phyloP scores from a whole-genome alignment of 768 basidiomycete species.

The Termitomyces sp. region DNA sequence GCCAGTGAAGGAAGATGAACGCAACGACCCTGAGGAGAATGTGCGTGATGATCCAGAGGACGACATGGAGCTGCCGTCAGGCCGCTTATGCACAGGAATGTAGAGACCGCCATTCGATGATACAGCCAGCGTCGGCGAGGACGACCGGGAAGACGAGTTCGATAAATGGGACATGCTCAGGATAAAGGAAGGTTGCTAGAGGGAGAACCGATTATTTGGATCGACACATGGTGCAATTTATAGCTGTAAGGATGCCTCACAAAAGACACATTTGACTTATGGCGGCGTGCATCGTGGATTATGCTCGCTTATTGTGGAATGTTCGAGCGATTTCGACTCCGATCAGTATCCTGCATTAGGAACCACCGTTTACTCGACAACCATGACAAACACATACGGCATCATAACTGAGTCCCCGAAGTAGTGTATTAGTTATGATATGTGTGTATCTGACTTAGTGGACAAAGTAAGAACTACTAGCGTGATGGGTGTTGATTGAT shows the following conservation, averaged over 20 bases:
- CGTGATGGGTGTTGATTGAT: constrained; percentile 1
- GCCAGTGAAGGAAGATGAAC: constrained; percentile 6
- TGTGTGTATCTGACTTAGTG: constrained; percentile 3
- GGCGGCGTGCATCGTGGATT: background rate
- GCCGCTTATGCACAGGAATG: constrained; percentile 35
- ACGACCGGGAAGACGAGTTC: constrained; percentile 12
- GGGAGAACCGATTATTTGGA: background rate
- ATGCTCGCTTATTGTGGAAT: constrained; percentile 3
- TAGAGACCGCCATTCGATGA: constrained; percentile 22
- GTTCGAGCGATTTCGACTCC: constrained; percentile 13
- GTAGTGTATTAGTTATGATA: background rate
- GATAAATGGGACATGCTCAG: constrained; percentile 17
- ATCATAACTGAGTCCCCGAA: background rate
- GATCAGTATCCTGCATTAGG: constrained; percentile 1
- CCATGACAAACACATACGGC: constrained; percentile 3
- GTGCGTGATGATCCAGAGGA: constrained; percentile 14
- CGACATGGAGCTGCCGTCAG: constrained; percentile 11
- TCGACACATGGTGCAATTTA: constrained; percentile 6
- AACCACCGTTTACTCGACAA: background rate
- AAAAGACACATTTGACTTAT: background rate
- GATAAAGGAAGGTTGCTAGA: background rate
- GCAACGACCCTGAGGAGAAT: background rate
- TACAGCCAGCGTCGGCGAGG: constrained; percentile 15
- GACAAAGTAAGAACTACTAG: background rate
- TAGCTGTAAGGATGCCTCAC: background rate